Evolutionary conservation across 129 eudicot species (phyloP), one percentile per base, ranked within the genome.

Genomic region (Arctium lappa): DNA sequence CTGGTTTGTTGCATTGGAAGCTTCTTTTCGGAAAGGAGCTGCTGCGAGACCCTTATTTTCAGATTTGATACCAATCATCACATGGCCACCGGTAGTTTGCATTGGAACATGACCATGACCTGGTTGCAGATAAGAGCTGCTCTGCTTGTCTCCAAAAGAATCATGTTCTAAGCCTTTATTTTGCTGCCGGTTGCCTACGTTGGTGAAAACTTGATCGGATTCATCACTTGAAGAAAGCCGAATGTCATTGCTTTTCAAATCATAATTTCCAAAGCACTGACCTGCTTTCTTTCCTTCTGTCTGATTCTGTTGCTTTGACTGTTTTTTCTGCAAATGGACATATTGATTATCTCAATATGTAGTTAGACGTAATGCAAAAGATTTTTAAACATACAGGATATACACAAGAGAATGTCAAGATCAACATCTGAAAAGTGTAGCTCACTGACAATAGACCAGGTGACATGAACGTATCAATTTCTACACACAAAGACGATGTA

Each of bases 241-340:
- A 8, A 2, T 32, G 42, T 62, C 85, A 69, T 82, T 44, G 72
- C 77, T 44, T 78, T 85, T 75, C 34, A 87, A 79, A 56, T 74
- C 69, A 60, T 84, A 82, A 81, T 91, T 68, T 56, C 63, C 80
- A 27, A 40, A 22, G 69, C 82, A 66, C 11, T 63, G 75, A 16
- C 72, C 87, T 50, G 84, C 87, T 72, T 83, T 81, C 77, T 84
- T 86, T 40, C 89, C 85, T 68, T 82, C 85, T 27, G 91, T 69
- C 72, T 82, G 86, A 75, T 82, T 78, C 56, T 85, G 90, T 72
- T 66, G 90, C 83, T 80, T 88, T 38, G 79, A 62, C 81, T 80
- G 89, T 81, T 83, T 85, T 44, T 81, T 86, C 32, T 82, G 83
- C 40, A 65, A 81, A 56, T 69, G 77, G 40, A 63, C 76, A 89